phyloP scores from a whole-genome alignment of 768 basidiomycete species.

The Calvatia gigantea region DNA sequence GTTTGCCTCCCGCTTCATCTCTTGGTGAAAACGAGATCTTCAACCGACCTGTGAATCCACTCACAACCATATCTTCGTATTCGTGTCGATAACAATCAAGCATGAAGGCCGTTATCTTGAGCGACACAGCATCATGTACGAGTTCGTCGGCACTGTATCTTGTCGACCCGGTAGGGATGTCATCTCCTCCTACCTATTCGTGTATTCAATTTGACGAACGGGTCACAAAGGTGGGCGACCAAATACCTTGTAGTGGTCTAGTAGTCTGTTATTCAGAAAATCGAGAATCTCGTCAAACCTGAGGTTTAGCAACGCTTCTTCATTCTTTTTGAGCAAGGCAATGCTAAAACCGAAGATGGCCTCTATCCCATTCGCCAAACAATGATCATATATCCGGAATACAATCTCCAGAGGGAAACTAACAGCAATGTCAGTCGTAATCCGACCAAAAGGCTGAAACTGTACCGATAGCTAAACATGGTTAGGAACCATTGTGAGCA shows the following conservation, averaged over 20 bases:
- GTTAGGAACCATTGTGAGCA: slow-evolving; percentile 99
- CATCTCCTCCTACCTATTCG: slow-evolving; percentile 22
- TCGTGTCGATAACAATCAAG: slow-evolving; percentile 86
- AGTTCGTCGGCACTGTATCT: slow-evolving; percentile 76
- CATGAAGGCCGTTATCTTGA: slow-evolving; percentile 95
- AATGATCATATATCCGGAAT: slow-evolving; percentile 95
- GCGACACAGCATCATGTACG: slow-evolving; percentile 79
- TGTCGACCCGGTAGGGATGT: slow-evolving; percentile 21
- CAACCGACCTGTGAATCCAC: neutral
- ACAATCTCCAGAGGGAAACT: slow-evolving; percentile 95
- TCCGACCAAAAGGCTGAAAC: slow-evolving; percentile 15
- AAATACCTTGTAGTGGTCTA: slow-evolving; percentile 72
- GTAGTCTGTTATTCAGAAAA: slow-evolving; percentile 77
- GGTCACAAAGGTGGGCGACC: neutral
- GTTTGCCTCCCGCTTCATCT: slow-evolving; percentile 57
- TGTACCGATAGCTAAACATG: slow-evolving; percentile 90
- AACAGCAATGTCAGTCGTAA: neutral
- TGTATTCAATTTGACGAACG: slow-evolving; percentile 13
- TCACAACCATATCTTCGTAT: slow-evolving; percentile 74
- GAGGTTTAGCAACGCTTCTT: slow-evolving; percentile 68
- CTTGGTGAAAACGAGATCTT: neutral
- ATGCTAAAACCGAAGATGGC: slow-evolving; percentile 96
- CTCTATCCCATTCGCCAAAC: slow-evolving; percentile 94
- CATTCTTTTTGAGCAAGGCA: slow-evolving; percentile 83
- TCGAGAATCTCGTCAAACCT: slow-evolving; percentile 91